Evolutionary conservation across 2,329 filamentous ascomycete species (phyloP).

Genomic region (Colletotrichum acutatum): DNA sequence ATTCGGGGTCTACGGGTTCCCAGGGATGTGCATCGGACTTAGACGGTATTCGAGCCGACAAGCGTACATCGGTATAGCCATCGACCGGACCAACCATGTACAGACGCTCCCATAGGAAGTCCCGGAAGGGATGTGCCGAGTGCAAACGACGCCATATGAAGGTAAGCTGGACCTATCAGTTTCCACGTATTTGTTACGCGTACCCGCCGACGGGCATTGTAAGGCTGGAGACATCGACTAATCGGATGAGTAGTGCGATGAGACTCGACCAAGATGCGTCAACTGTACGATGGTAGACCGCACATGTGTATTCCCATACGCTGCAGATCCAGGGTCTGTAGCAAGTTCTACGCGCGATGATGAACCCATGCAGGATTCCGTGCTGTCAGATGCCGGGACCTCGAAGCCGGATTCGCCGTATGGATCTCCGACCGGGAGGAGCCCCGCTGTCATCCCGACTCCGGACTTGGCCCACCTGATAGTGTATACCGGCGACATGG

Average conservation of each 20-base stretch:
- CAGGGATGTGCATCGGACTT: background rate
- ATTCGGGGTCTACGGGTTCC: background rate
- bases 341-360: background rate
- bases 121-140: conserved; percentile 44
- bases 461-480: conserved; percentile 14
- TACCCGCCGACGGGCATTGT: background rate
- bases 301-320: conserved; percentile 39
- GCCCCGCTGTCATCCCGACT: background rate
- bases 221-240: background rate
- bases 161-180: conserved; percentile 31
- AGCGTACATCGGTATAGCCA: background rate
- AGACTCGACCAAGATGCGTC: conserved; percentile 42
- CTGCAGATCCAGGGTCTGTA: background rate
- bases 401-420: background rate
- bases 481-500: background rate
- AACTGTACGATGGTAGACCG: conserved; percentile 44
- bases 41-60: background rate
- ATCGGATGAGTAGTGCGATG: conserved; percentile 41
- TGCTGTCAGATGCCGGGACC: background rate
- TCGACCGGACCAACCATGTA: background rate
- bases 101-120: conserved; percentile 44
- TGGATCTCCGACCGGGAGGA: background rate
- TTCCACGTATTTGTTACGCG: background rate
- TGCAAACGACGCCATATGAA: conserved; percentile 48
- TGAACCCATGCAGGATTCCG: background rate